These are phyloP conservation scores for Clathrus columnatus DNA, from an alignment of 768 basidiomycete species.

Conservation along the genomic window DNA sequence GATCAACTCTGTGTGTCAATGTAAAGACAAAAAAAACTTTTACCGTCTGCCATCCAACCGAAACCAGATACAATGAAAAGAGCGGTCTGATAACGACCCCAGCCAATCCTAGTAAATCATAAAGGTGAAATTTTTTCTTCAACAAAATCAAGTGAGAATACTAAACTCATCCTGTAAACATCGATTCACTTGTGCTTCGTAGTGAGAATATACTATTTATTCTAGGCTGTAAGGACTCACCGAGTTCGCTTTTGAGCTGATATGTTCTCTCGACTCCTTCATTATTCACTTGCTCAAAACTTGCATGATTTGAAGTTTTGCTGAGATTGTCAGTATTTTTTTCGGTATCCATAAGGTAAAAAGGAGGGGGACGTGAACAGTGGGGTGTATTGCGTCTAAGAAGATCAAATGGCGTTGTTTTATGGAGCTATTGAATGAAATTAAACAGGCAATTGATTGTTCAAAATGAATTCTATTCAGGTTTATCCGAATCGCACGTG, in stretches of 20 bases:
- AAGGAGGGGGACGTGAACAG: not conserved
- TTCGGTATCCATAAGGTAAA: not conserved
- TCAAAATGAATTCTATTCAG: too few relatives aligned
- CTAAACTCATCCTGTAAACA: slow-evolving; percentile 34
- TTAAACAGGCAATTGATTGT: too few relatives aligned
- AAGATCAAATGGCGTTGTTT: not conserved
- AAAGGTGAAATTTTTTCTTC: not conserved
- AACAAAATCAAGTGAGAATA: not conserved
- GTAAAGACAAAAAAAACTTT: slow-evolving; percentile 14
- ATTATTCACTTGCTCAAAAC: not conserved
- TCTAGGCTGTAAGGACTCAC: slow-evolving; percentile 15
- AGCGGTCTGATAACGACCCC: slow-evolving; percentile 40
- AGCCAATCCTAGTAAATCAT: slow-evolving; percentile 31
- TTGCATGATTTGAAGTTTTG: not conserved
- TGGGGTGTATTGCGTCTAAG: not conserved
- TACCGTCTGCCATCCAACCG: slow-evolving; percentile 44
- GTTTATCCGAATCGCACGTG: too few relatives aligned
- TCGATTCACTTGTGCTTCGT: slow-evolving; percentile 29
- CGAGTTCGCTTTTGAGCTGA: slow-evolving; percentile 26
- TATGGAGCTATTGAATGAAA: not conserved
- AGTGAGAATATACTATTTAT: not conserved
- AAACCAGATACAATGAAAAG: slow-evolving; percentile 39
- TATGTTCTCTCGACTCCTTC: slow-evolving; percentile 25
- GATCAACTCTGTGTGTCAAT: not conserved
- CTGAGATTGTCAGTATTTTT: not conserved